Evolutionary conservation across 2,329 filamentous ascomycete species (phyloP).

Genomic region (Penicillium brevicompactum): DNA sequence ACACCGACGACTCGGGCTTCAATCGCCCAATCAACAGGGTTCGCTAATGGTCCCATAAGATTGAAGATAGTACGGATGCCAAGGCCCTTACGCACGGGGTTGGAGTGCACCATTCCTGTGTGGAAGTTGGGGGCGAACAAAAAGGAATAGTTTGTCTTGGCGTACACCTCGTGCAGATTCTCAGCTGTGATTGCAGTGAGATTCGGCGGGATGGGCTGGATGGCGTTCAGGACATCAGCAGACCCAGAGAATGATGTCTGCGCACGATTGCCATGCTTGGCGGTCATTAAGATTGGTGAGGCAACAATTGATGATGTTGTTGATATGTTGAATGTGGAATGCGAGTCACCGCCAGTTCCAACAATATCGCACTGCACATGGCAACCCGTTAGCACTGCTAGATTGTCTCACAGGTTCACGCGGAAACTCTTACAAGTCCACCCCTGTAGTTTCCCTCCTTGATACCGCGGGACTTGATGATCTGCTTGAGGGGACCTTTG

Average conservation of each 20-base stretch:
- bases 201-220: slow-evolving; percentile 70
- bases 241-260: slow-evolving; percentile 95
- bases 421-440: slow-evolving; percentile 67
- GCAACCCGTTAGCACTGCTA: neutral
- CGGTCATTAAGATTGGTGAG: slow-evolving; percentile 79
- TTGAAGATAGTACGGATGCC: slow-evolving; percentile 98
- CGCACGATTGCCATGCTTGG: slow-evolving; percentile 94
- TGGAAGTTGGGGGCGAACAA: slow-evolving; percentile 96
- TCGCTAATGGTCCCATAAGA: slow-evolving; percentile 86
- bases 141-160: slow-evolving; percentile 86
- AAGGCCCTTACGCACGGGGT: slow-evolving; percentile 80
- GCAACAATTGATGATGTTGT: slow-evolving; percentile 93
- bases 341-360: slow-evolving; percentile 91
- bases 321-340: slow-evolving; percentile 98
- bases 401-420: neutral
- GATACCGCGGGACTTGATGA: slow-evolving; percentile 62
- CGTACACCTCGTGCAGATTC: slow-evolving; percentile 73
- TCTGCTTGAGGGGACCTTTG: slow-evolving; percentile 58
- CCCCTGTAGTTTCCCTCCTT: slow-evolving; percentile 76
- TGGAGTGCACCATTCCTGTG: slow-evolving; percentile 88
- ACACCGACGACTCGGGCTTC: slow-evolving; percentile 95
- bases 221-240: slow-evolving; percentile 82
- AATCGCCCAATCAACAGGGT: slow-evolving; percentile 80
- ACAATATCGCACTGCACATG: slow-evolving; percentile 82
- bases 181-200: slow-evolving; percentile 72